Base-by-base conservation (phyloP, 805 yeast species). In the Kluyveromyces nonfermentans region DNA sequence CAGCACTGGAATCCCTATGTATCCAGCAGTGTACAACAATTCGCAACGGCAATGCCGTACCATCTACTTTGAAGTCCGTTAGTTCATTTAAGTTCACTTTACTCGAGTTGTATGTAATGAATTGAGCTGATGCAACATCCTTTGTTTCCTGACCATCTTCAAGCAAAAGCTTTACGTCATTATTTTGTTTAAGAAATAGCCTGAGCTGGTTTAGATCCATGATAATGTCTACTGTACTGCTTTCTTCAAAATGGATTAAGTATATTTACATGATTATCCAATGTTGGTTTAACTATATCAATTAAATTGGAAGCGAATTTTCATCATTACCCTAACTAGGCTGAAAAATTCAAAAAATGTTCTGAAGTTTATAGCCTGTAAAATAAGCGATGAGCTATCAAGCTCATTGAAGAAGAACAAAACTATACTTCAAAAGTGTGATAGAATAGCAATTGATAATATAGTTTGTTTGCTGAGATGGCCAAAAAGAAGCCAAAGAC, bases 1-100 rank as follows among this genome's bases (percentile, higher is more conserved):
- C 82, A 37, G 88, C 82, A 33, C 81, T 74, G 21, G 84, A 71
- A 43, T 84, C 85, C 46, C 75, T 78, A 50, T 79, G 78, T 21
- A 79, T 50, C 93, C 95, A 90, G 50, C 93, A 83, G 54, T 85
- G 86, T 33, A 77, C 70, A 2, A 84, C 77, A 0, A 85, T 77
- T 48, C 76, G 69, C 45, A 87, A 66, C 14, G 72, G 67, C 36
- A 78, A 73, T 18, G 68, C 63, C 15, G 60, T 59, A 25, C 63
- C 75, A 42, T 78, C 80, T 37, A 74, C 71, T 40, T 69, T 65
- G 55, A 82, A 82, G 41, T 73, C 71, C 9, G 89, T 80, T n/a
- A 50, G 48, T 10, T 67, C 60, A 50, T 73, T 68, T 42, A 83
- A 61, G 32, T 67, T 57, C 10, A 68, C 51, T 9, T 39, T 44